Evolutionary conservation across 768 basidiomycete species (phyloP).

Genomic region (Hericium rajendrae): DNA sequence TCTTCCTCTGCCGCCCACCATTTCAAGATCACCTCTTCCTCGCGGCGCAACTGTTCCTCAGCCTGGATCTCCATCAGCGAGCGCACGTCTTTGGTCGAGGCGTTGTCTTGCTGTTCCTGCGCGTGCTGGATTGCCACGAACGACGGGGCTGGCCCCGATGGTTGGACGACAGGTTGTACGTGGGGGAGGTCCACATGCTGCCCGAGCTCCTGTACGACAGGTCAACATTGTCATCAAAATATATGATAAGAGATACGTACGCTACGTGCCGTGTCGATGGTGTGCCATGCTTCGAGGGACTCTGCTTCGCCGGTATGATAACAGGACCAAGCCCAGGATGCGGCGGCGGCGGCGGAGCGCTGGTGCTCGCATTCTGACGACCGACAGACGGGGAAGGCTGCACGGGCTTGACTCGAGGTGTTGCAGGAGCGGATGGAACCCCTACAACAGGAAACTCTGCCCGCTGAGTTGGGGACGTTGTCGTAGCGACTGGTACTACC

Average conservation of each 20-base stretch:
- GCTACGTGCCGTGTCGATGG: slow-evolving; percentile 35
- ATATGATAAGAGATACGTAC: slow-evolving; percentile 27
- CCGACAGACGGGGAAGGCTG: not conserved
- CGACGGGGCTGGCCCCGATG: slow-evolving; percentile 34
- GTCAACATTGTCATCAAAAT: not conserved
- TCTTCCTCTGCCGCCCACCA: slow-evolving; percentile 90
- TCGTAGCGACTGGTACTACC: not conserved
- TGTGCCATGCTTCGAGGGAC: slow-evolving; percentile 19
- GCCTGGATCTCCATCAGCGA: slow-evolving; percentile 79
- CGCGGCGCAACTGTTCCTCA: slow-evolving; percentile 52
- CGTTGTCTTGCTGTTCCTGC: slow-evolving; percentile 47
- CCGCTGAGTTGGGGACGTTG: not conserved
- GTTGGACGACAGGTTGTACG: slow-evolving; percentile 18
- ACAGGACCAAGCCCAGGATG: slow-evolving; percentile 48
- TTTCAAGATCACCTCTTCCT: slow-evolving; percentile 52
- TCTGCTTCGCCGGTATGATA: slow-evolving; percentile 49
- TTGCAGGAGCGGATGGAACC: not conserved
- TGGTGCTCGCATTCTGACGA: not conserved
- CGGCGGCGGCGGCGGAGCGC: not conserved
- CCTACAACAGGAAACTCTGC: not conserved
- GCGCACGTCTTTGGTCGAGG: slow-evolving; percentile 39
- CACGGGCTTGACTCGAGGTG: not conserved
- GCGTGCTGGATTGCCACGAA: slow-evolving; percentile 76
- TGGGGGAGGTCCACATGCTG: slow-evolving; percentile 62
- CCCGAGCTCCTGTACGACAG: slow-evolving; percentile 19